A percentile compares a stretch with the other conserved stretches of the same genome.
Conservation (phyloP, 345 rosid species). For the Carallia brachiata region DNA sequence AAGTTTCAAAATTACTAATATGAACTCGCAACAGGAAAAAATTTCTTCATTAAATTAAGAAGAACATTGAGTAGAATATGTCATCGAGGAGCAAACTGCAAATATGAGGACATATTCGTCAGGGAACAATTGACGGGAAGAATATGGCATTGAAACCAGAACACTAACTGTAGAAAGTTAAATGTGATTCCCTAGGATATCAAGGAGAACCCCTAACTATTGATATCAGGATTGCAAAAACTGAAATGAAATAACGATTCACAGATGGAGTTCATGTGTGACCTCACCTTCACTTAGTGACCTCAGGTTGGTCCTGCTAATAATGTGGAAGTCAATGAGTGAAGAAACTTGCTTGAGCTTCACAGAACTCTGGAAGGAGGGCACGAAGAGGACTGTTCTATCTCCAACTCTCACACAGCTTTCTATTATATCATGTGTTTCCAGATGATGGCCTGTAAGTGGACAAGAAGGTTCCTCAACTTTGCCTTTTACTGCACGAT, state of each 20-base stretch:
- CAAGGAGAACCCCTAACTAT: slow-evolving; percentile 5
- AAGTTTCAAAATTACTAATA: no score
- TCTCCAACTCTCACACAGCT: slow-evolving; percentile 69
- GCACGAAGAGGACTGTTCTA: slow-evolving; percentile 50
- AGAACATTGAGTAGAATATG: not conserved
- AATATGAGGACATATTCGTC: not conserved
- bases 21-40: not conserved
- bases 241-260: slow-evolving; percentile 5
- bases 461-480: slow-evolving; percentile 48
- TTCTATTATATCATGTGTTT: slow-evolving; percentile 44
- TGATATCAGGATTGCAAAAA: not conserved
- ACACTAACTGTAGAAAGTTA: not conserved
- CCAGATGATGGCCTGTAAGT: slow-evolving; percentile 47
- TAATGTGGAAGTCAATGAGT: slow-evolving; percentile 53
- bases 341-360: slow-evolving; percentile 48
- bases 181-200: not conserved
- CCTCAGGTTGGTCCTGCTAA: slow-evolving; percentile 64
- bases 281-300: slow-evolving; percentile 73
- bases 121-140: not conserved
- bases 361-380: slow-evolving; percentile 46
- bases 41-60: not conserved
- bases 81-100: not conserved
- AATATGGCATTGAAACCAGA: not conserved
- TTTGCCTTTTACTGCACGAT: slow-evolving; percentile 24
- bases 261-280: not conserved